phyloP scores from a whole-genome alignment of 768 basidiomycete species.

The Rubroboletus pulcherrimus region DNA sequence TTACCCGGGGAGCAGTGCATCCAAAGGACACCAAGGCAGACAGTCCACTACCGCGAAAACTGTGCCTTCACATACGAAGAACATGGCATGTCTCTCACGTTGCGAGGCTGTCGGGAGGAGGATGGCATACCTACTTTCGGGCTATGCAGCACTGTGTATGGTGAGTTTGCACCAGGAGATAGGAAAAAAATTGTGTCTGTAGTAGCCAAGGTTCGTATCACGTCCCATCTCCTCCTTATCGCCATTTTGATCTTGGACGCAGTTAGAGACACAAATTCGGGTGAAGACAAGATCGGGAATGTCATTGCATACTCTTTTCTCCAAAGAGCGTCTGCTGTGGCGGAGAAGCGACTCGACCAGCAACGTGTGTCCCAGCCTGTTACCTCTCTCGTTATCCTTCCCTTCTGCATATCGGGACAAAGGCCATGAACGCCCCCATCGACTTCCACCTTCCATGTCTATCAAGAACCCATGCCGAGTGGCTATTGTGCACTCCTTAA shows the following conservation, averaged over 20 bases:
- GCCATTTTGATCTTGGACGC: background rate
- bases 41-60: conserved; percentile 9
- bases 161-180: conserved; percentile 27
- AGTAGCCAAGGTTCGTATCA: conserved; percentile 23
- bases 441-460: conserved; percentile 31
- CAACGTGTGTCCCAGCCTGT: conserved; percentile 24
- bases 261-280: conserved; percentile 26
- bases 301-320: conserved; percentile 17
- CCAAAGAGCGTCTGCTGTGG: conserved; percentile 26
- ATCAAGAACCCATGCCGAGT: conserved; percentile 23
- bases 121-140: conserved; percentile 29
- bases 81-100: conserved; percentile 27
- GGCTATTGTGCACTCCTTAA: conserved; percentile 25
- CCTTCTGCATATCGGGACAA: conserved; percentile 27
- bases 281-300: conserved; percentile 12
- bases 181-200: conserved; percentile 28
- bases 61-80: conserved; percentile 31
- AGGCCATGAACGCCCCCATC: conserved; percentile 14
- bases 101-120: conserved; percentile 32
- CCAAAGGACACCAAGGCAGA: conserved; percentile 40
- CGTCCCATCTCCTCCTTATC: background rate
- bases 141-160: conserved; percentile 25
- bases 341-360: conserved; percentile 6
- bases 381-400: conserved; percentile 30
- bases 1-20: conserved; percentile 50